A percentile compares a stretch with the other conserved stretches of the same genome.
Conservation (phyloP, 2,329 filamentous ascomycete genomes). For the Cordyceps farinosa region DNA sequence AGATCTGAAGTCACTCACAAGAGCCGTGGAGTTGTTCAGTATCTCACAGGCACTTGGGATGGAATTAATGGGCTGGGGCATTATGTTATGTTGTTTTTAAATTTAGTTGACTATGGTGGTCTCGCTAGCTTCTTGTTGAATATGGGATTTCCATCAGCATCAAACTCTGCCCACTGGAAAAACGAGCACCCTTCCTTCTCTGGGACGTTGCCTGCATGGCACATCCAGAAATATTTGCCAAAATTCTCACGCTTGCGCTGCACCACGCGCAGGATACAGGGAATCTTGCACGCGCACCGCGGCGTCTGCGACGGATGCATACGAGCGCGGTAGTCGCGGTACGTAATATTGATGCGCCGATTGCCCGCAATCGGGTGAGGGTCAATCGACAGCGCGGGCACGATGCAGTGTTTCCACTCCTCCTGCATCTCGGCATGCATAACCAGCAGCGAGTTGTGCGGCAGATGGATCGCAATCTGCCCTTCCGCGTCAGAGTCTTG, state of each 20-base stretch:
- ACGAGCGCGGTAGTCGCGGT: conserved; percentile 75
- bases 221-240: conserved; percentile 93
- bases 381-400: conserved; percentile 70
- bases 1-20: background rate
- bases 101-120: background rate
- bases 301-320: conserved; percentile 78
- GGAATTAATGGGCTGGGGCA: background rate
- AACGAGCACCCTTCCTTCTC: conserved; percentile 68
- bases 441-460: conserved; percentile 87
- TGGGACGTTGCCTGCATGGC: conserved; percentile 69
- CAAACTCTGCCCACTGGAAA: conserved; percentile 84
- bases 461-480: conserved; percentile 88
- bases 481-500: conserved; percentile 64
- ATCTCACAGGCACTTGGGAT: background rate
- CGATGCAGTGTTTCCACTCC: conserved; percentile 88
- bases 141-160: conserved; percentile 75
- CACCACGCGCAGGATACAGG: conserved; percentile 69
- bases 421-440: conserved; percentile 99
- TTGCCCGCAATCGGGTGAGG: conserved; percentile 80
- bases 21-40: too few species aligned
- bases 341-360: conserved; percentile 88
- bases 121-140: background rate
- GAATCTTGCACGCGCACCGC: conserved; percentile 69
- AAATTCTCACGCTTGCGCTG: conserved; percentile 72
- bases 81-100: background rate